These are phyloP conservation scores for Alopecurus myosuroides DNA, from an alignment of 176 grass and related monocot species.

Conservation along the genomic window DNA sequence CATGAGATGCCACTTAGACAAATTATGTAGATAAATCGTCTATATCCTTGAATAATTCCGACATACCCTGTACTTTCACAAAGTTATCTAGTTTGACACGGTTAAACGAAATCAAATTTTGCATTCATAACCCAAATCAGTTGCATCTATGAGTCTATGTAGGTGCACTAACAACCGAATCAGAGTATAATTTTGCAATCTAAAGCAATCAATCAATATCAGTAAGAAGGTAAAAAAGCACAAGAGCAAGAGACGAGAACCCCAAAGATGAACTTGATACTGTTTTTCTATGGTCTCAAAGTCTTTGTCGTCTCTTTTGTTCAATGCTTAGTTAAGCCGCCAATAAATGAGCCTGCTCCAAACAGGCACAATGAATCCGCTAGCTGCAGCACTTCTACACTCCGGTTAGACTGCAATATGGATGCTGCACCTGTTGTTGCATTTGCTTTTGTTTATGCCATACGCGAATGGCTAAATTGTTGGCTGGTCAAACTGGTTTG, in stretches of 20 bases:
- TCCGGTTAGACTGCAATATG: neutral
- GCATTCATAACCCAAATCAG: neutral
- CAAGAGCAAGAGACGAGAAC: neutral
- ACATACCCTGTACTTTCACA: neutral
- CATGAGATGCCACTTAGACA: neutral
- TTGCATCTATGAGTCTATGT: neutral
- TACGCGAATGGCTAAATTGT: conserved; percentile 16
- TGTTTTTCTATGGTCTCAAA: neutral
- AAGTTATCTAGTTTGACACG: too few relatives aligned
- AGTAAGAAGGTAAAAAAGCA: neutral
- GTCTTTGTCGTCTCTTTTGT: neutral
- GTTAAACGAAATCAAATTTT: neutral
- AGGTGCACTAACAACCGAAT: neutral
- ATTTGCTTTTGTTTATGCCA: conserved; percentile 7
- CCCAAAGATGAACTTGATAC: neutral
- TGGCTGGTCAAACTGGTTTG: neutral
- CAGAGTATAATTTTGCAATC: neutral
- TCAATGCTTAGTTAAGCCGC: neutral
- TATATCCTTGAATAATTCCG: too few relatives aligned
- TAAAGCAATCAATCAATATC: neutral
- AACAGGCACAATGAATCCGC: neutral
- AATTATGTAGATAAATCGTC: neutral
- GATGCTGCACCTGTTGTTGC: neutral
- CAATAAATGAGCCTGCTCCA: neutral
- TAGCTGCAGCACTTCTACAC: neutral